phyloP scores from a whole-genome alignment of 2,329 filamentous ascomycete genomes.

The Apiospora hydei region DNA sequence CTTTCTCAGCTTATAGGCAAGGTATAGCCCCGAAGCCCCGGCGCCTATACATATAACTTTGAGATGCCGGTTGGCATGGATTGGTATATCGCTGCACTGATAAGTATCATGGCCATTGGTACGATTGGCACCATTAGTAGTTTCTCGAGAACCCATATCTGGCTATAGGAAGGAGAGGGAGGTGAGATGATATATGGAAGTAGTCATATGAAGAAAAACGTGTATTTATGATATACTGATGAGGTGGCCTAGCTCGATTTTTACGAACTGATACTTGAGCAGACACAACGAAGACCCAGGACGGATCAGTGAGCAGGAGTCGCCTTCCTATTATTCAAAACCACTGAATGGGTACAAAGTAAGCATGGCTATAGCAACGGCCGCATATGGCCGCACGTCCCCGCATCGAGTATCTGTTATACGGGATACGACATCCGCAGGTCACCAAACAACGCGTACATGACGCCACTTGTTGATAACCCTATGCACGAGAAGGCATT shows the following conservation, averaged over 20 bases:
- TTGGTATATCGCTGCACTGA: neutral
- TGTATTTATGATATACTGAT: neutral
- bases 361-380: neutral
- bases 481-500: neutral
- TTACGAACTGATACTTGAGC: neutral
- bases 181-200: no score
- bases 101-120: neutral
- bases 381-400: neutral
- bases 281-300: neutral
- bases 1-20: slow-evolving; percentile 52
- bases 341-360: neutral
- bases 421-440: neutral
- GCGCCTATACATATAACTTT: slow-evolving; percentile 54
- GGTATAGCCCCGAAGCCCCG: slow-evolving; percentile 53
- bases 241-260: neutral
- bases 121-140: neutral
- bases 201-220: neutral
- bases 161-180: no score
- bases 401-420: neutral
- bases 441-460: neutral
- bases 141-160: neutral
- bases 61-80: slow-evolving; percentile 37
- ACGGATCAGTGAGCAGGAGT: no score
- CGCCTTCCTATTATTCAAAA: no score
- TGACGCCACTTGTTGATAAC: neutral